Percentiles rank a stretch among this genome's conserved stretches.
These are phyloP conservation scores for Boletus rubescentipes DNA, from an alignment of 768 basidiomycete species.

Conservation along the genomic window DNA sequence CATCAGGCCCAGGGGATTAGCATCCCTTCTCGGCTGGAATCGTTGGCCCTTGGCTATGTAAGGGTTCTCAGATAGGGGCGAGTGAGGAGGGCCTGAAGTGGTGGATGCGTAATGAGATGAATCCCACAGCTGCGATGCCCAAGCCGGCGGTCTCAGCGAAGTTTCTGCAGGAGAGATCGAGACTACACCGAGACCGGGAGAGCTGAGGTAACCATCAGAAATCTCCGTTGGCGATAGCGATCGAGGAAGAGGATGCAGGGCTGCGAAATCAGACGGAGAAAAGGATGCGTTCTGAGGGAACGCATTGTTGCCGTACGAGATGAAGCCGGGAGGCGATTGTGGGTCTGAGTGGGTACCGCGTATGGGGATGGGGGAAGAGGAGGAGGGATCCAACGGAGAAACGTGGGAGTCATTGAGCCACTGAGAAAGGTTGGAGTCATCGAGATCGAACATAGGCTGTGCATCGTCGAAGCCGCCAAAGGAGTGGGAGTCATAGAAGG, in stretches of 20 bases:
- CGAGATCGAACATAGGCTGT: constrained; percentile 39
- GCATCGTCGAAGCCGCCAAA: constrained; percentile 33
- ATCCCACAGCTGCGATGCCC: constrained; percentile 70
- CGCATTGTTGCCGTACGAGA: constrained; percentile 46
- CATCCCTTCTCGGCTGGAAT: constrained; percentile 40
- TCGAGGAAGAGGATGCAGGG: constrained; percentile 59
- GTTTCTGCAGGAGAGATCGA: constrained; percentile 66
- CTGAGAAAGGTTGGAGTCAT: constrained; percentile 44
- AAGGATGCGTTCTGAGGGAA: constrained; percentile 52
- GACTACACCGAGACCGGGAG: constrained; percentile 43
- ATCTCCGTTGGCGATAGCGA: constrained; percentile 59
- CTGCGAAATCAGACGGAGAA: constrained; percentile 62
- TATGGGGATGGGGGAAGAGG: constrained; percentile 66
- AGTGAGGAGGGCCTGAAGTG: constrained; percentile 43
- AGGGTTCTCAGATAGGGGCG: constrained; percentile 43
- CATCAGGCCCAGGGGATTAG: constrained; percentile 47
- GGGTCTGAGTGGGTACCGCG: constrained; percentile 44
- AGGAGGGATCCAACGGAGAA: constrained; percentile 31
- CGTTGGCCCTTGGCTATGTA: constrained; percentile 42
- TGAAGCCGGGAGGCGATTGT: constrained; percentile 46
- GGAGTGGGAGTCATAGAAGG: constrained; percentile 35
- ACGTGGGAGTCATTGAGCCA: constrained; percentile 67
- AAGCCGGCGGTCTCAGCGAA: constrained; percentile 55
- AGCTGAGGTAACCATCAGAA: constrained; percentile 46
- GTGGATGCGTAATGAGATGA: constrained; percentile 45